phyloP scores from a whole-genome alignment of 345 rosid species.

The Trapa bicornis region DNA sequence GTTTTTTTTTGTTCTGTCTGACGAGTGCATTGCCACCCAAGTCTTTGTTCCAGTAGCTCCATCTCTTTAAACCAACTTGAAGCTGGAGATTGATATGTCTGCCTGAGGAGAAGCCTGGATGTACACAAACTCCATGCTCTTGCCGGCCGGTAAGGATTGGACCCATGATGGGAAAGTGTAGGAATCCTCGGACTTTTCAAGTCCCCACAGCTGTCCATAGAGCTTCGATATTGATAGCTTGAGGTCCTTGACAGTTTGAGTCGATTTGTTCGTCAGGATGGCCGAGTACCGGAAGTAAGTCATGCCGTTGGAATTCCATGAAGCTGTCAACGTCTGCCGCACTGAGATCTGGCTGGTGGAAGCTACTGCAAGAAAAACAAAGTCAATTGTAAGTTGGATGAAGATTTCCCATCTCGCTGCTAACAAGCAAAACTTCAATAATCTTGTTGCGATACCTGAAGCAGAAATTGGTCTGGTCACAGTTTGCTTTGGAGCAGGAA shows the following conservation, averaged over 20 bases:
- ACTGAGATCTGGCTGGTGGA: constrained; percentile 51
- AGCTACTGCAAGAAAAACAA: constrained; percentile 25
- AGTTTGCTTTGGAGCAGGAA: constrained; percentile 35
- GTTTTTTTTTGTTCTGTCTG: not conserved
- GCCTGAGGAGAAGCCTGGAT: constrained; percentile 73
- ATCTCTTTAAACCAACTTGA: constrained; percentile 42
- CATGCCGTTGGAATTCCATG: constrained; percentile 69
- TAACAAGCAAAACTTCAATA: too few relatives aligned
- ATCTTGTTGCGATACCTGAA: constrained; percentile 31
- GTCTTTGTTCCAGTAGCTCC: constrained; percentile 5
- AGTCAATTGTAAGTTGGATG: not conserved
- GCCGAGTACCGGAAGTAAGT: constrained; percentile 80
- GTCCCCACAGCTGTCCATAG: constrained; percentile 95
- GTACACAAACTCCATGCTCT: constrained; percentile 77
- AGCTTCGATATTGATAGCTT: constrained; percentile 64
- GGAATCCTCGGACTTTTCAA: constrained; percentile 36
- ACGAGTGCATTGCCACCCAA: constrained; percentile 1
- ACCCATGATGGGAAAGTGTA: constrained; percentile 76
- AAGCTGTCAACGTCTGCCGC: constrained; percentile 61
- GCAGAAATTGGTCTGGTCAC: constrained; percentile 37
- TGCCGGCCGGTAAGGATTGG: constrained; percentile 47
- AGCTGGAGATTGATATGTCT: constrained; percentile 57
- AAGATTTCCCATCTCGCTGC: not conserved
- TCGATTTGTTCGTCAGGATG: constrained; percentile 59
- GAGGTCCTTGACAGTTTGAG: constrained; percentile 45